Conservation (phyloP, 805 yeast species). For the Komagataella pseudopastoris region DNA sequence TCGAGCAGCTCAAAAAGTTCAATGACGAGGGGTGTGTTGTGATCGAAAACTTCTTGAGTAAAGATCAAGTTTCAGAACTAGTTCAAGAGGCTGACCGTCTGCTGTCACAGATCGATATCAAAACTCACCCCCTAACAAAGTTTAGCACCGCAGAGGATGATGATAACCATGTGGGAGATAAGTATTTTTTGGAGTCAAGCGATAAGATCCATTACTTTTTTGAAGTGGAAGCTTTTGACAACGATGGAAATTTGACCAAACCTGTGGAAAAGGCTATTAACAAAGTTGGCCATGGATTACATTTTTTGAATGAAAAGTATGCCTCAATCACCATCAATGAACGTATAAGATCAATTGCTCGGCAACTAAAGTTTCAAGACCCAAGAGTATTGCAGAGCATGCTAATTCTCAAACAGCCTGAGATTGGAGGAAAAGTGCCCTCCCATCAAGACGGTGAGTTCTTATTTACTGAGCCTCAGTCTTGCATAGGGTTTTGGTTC, state of each 20-base stretch:
- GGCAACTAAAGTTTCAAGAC: conserved; percentile 37
- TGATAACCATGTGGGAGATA: conserved; percentile 56
- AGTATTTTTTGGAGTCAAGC: conserved; percentile 54
- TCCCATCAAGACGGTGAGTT: conserved; percentile 69
- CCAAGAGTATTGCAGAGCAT: conserved; percentile 68
- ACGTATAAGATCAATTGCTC: conserved; percentile 36
- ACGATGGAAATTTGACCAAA: conserved; percentile 32
- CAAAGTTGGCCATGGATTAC: conserved; percentile 73
- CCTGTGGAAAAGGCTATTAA: conserved; percentile 49
- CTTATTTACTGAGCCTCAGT: conserved; percentile 55
- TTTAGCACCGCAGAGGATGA: conserved; percentile 44
- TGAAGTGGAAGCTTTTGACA: conserved; percentile 56
- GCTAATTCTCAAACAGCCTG: conserved; percentile 71
- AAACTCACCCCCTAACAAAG: conserved; percentile 52
- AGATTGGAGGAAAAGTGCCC: conserved; percentile 61
- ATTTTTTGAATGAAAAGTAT: conserved; percentile 39
- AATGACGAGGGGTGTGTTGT: conserved; percentile 48
- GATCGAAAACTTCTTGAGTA: conserved; percentile 37
- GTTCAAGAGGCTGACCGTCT: conserved; percentile 29
- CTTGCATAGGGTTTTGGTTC: conserved; percentile 72
- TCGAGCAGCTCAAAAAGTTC: conserved; percentile 36
- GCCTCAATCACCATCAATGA: conserved; percentile 33
- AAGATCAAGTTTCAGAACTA: conserved; percentile 24
- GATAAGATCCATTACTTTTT: conserved; percentile 60
- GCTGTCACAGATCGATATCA: conserved; percentile 33